These are phyloP conservation scores for Naganishia vaughanmartiniae DNA, from an alignment of 768 basidiomycete species.

Conservation along the genomic window DNA sequence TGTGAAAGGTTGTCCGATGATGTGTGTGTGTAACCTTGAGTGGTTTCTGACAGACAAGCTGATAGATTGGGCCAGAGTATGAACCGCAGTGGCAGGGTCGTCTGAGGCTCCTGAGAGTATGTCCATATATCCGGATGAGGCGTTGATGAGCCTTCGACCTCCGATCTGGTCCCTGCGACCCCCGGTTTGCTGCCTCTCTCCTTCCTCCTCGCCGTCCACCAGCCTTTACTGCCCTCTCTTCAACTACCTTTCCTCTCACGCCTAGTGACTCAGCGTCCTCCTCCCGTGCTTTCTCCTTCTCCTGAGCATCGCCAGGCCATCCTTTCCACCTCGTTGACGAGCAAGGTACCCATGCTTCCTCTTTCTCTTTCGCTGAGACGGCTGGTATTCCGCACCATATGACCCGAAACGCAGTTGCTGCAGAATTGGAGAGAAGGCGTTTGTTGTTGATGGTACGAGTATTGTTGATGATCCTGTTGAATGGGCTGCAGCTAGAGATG, in stretches of 20 bases:
- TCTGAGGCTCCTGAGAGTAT: too few species aligned
- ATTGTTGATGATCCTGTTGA: background rate
- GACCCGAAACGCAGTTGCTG: constrained; percentile 60
- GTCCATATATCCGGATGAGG: too few species aligned
- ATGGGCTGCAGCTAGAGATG: background rate
- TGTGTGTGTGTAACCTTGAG: background rate
- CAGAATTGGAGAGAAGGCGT: constrained; percentile 29
- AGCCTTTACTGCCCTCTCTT: too few species aligned
- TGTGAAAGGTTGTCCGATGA: background rate
- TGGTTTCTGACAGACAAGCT: background rate
- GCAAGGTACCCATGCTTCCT: constrained; percentile 87
- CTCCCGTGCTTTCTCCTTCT: constrained; percentile 73
- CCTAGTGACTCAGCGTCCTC: constrained; percentile 73
- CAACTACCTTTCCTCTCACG: constrained; percentile 50
- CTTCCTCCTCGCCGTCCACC: background rate
- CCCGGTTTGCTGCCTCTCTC: background rate
- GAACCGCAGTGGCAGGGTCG: too few species aligned
- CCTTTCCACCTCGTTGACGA: constrained; percentile 61
- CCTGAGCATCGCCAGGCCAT: constrained; percentile 70
- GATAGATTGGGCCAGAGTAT: too few species aligned
- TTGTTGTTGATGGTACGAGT: constrained; percentile 3
- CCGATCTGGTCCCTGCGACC: too few species aligned
- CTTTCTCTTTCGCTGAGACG: constrained; percentile 90
- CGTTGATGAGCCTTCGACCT: too few species aligned
- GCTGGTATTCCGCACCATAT: constrained; percentile 89